Conservation (phyloP, 164 flowering plant species). For the Paratinospora sagittata region DNA sequence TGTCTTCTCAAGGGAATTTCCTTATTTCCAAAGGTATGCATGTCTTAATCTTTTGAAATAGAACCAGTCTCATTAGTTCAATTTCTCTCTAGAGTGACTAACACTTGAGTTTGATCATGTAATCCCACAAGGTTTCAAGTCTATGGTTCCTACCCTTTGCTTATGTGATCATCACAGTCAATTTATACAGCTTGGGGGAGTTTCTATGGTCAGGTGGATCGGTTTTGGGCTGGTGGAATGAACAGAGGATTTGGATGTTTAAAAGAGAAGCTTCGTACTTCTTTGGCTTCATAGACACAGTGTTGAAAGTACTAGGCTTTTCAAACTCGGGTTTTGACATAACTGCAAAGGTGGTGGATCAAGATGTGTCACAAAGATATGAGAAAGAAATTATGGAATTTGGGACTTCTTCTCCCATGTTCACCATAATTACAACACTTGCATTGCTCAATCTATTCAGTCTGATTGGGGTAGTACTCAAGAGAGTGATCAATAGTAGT, state of each 20-base stretch:
- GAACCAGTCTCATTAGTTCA: too few species aligned
- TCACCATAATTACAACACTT: constrained; percentile 44
- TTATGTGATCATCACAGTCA: constrained; percentile 30
- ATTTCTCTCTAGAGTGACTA: too few species aligned
- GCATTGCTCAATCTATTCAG: constrained; percentile 53
- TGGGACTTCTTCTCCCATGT: too few species aligned
- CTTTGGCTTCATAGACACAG: constrained; percentile 42
- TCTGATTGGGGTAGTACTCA: constrained; percentile 28
- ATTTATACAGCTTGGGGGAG: constrained; percentile 33
- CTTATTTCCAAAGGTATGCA: constrained; percentile 51
- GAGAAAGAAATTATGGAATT: too few species aligned
- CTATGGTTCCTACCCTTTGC: constrained; percentile 61
- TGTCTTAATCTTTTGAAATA: neutral
- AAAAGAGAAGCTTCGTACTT: constrained; percentile 51
- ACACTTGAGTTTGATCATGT: neutral
- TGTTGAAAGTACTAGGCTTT: constrained; percentile 33
- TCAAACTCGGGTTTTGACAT: constrained; percentile 36
- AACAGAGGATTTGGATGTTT: constrained; percentile 65
- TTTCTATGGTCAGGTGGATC: constrained; percentile 47
- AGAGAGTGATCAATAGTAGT: constrained; percentile 15
- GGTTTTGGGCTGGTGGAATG: constrained; percentile 59
- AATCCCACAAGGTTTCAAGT: constrained; percentile 45
- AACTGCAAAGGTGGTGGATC: constrained; percentile 47
- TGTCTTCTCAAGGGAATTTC: constrained; percentile 50
- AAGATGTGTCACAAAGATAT: constrained; percentile 37